Conservation (phyloP, 495 filamentous ascomycete genomes). For the Apodospora peruviana region DNA sequence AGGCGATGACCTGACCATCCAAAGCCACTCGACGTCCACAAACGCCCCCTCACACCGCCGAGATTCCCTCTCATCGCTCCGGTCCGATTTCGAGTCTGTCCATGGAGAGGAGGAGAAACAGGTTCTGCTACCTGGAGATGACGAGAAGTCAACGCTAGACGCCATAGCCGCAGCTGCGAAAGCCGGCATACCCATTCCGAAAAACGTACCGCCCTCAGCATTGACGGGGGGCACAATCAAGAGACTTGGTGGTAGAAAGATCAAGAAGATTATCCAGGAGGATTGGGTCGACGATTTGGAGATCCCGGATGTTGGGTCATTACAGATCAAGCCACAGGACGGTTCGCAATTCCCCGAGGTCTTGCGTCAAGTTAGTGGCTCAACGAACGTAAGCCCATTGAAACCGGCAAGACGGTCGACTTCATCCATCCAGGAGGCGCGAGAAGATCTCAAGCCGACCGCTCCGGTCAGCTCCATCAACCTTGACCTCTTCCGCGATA, state of each 20-base stretch:
- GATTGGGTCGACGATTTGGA: slow-evolving; percentile 93
- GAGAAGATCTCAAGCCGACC: slow-evolving; percentile 21
- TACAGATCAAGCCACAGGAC: slow-evolving; percentile 60
- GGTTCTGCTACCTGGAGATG: slow-evolving; percentile 68
- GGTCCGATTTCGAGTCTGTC: slow-evolving; percentile 72
- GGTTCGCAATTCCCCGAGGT: slow-evolving; percentile 60
- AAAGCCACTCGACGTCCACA: slow-evolving; percentile 56
- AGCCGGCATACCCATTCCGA: slow-evolving; percentile 87
- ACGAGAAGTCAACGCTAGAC: slow-evolving; percentile 71
- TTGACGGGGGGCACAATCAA: slow-evolving; percentile 93
- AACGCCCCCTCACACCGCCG: slow-evolving; percentile 50
- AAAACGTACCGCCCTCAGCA: slow-evolving; percentile 87
- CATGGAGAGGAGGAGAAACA: slow-evolving; percentile 81
- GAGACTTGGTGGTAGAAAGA: slow-evolving; percentile 74
- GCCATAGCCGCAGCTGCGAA: slow-evolving; percentile 81
- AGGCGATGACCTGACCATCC: slow-evolving; percentile 63
- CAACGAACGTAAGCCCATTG: slow-evolving; percentile 33
- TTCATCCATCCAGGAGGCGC: slow-evolving; percentile 13
- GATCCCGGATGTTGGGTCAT: slow-evolving; percentile 55
- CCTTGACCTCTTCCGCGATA: slow-evolving; percentile 58
- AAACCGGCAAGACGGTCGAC: slow-evolving; percentile 26
- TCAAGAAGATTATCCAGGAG: slow-evolving; percentile 70
- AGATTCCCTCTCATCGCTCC: slow-evolving; percentile 73
- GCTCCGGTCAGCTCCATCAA: slow-evolving; percentile 32
- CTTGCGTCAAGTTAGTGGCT: slow-evolving; percentile 57